A percentile compares a stretch with the other conserved stretches of the same genome.
Conservation (phyloP, 208 protist species). For the Trypanosoma melophagium region DNA sequence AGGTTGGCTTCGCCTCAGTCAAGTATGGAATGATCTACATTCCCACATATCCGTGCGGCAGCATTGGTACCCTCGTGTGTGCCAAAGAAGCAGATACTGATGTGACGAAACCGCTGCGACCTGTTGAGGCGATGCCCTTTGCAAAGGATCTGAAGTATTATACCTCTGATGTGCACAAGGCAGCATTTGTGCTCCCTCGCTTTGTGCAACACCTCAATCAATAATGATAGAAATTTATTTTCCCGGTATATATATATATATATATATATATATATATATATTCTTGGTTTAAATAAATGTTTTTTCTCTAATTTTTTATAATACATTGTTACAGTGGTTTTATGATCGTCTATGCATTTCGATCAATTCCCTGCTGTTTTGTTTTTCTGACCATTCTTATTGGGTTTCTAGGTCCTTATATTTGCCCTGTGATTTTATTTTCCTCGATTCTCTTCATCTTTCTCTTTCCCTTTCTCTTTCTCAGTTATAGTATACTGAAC, state of each 20-base stretch:
- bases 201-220: constrained; percentile 78
- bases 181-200: constrained; percentile 79
- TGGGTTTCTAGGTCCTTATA: constrained; percentile 13
- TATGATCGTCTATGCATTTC: neutral
- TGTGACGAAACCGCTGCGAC: constrained; percentile 55
- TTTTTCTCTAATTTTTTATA: constrained; percentile 9
- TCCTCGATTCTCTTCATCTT: constrained; percentile 3
- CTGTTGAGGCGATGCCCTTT: constrained; percentile 67
- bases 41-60: constrained; percentile 93
- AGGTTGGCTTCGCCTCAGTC: constrained; percentile 77
- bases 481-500: neutral
- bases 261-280: constrained; percentile 25
- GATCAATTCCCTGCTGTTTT: constrained; percentile 6
- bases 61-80: constrained; percentile 88
- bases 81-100: constrained; percentile 64
- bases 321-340: neutral
- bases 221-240: constrained; percentile 21
- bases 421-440: constrained; percentile 21
- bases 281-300: constrained; percentile 3
- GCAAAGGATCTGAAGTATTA: constrained; percentile 86
- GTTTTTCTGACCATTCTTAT: constrained; percentile 11
- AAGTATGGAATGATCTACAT: constrained; percentile 93
- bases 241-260: constrained; percentile 9
- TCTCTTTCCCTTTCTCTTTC: neutral
- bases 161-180: constrained; percentile 75